Base-by-base conservation (phyloP, 768 basidiomycete genomes). In the Termitomyces sp. region DNA sequence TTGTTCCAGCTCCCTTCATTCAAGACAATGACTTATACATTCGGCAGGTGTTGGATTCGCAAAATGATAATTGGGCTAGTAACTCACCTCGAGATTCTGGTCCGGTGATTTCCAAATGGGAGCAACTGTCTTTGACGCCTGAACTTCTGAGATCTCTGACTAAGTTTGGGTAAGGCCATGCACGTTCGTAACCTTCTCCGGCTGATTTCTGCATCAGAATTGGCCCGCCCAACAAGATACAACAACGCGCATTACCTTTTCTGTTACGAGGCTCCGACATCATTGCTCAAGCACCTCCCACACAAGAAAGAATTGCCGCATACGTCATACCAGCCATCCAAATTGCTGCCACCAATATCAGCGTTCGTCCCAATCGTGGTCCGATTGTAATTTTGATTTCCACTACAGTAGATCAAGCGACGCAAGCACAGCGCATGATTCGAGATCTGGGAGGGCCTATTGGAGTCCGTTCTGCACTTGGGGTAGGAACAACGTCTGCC, bases 181-280 rank as follows among this genome's bases (percentile, higher is more conserved):
- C 58, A 7, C 40, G 45, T 50, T 49, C 40, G 38, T 40, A 45
- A 31, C n/a, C 15, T 48, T 47, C 37, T 51, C 40, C 38, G 61
- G 36, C 45, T 56, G 45, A 62, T 57, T 53, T 62, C 31, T 31
- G 25, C 46, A 60, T 31, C 68, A 96, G 95, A 46, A 89, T 98
- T 63, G 96, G 96, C 0, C 97, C 97, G 2, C 97, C 97, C 6
- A 98, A 98, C 75, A 99, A 99, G 80, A 97, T 99, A 66, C 97
- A 98, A 75, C 94, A 96, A 70, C 86, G 96, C 52, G 96, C 97
- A 49, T 79, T 99, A 54, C 97, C 97, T 7, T 98, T 98, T 77
- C 85, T 99, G 61, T 81, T 98, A 38, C 86, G 90, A 56, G 96
- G 94, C 8, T 86, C 94, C 42, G 97, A 99, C 68, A 98, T 98